A percentile compares a stretch with the other conserved stretches of the same genome.
These are phyloP conservation scores for Panicum hallii DNA, from an alignment of 202 grass and related monocot genomes.

Conservation along the genomic window DNA sequence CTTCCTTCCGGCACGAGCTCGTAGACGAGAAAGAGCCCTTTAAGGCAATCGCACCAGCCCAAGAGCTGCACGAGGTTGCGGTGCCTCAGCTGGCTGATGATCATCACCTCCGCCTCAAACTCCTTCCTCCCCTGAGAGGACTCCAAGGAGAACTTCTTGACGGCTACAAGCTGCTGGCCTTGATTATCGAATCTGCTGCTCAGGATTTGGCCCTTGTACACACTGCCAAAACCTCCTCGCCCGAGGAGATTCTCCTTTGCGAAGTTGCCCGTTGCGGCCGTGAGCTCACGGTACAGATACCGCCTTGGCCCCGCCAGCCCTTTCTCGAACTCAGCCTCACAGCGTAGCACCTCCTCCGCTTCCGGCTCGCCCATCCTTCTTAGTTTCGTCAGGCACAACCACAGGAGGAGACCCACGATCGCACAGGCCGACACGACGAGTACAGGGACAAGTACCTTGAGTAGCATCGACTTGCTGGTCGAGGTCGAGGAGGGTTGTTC, in stretches of 20 bases:
- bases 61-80: conserved; percentile 48
- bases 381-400: too few relatives aligned
- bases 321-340: too few relatives aligned
- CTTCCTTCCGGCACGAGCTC: conserved; percentile 42
- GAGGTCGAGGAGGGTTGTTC: too few relatives aligned
- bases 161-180: conserved; percentile 38
- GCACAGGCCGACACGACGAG: too few relatives aligned
- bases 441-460: too few relatives aligned
- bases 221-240: conserved; percentile 54
- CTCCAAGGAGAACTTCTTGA: conserved; percentile 48
- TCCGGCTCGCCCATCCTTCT: not conserved
- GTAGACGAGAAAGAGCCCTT: conserved; percentile 37
- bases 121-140: conserved; percentile 33
- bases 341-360: too few relatives aligned
- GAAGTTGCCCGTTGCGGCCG: conserved; percentile 45
- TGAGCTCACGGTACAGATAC: conserved; percentile 50
- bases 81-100: conserved; percentile 43
- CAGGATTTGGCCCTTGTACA: conserved; percentile 49
- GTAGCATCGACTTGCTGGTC: too few relatives aligned
- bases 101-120: conserved; percentile 45
- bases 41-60: conserved; percentile 26
- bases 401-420: too few relatives aligned
- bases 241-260: conserved; percentile 55
- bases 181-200: too few relatives aligned
- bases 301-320: conserved; percentile 41